These are phyloP conservation scores for Tubosaeta brunneosetosa DNA, from an alignment of 768 basidiomycete genomes.

Conservation along the genomic window DNA sequence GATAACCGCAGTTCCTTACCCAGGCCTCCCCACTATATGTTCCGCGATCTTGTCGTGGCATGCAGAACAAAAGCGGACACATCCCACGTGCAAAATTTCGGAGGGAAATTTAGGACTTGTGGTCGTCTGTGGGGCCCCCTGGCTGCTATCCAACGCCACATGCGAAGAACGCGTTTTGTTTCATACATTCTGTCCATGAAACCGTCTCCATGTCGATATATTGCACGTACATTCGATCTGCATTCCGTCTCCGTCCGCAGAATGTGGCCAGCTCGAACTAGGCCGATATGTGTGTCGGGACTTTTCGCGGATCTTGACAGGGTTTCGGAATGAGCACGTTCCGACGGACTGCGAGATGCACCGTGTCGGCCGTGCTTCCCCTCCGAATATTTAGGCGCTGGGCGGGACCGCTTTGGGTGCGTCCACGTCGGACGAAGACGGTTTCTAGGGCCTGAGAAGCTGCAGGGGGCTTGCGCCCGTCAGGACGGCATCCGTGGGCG, in stretches of 20 bases:
- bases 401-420: not conserved
- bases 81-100: not conserved
- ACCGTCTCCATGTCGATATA: constrained; percentile 18
- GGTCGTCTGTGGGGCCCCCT: not conserved
- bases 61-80: constrained; percentile 3
- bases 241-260: constrained; percentile 15
- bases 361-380: constrained; percentile 7
- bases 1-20: constrained; percentile 5
- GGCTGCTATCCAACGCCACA: not conserved
- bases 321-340: constrained; percentile 9
- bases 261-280: not conserved
- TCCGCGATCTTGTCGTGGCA: constrained; percentile 10
- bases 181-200: constrained; percentile 5
- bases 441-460: constrained; percentile 14
- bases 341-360: constrained; percentile 6
- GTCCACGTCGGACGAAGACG: constrained; percentile 5
- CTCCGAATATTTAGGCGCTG: constrained; percentile 21
- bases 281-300: not conserved
- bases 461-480: constrained; percentile 3
- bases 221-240: not conserved
- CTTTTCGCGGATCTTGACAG: constrained; percentile 2
- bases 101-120: not conserved
- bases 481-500: constrained; percentile 15
- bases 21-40: not conserved
- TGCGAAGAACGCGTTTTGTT: not conserved